Conservation (phyloP, 1,284 basidiomycete species). For the Marasmius sp. region DNA sequence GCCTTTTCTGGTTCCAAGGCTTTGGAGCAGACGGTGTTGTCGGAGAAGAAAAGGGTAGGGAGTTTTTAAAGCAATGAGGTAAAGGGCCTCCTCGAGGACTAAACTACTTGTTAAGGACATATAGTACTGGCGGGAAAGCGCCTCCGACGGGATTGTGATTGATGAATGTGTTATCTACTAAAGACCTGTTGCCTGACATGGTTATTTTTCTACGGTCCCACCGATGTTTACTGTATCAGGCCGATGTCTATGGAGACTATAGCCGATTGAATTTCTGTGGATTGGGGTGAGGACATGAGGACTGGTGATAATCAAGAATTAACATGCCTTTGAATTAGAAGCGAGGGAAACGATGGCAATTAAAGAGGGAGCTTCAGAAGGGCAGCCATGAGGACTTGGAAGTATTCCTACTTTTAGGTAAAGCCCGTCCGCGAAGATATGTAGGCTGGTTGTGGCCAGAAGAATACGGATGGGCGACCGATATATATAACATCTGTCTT, state of each 20-base stretch:
- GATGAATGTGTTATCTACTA: not conserved
- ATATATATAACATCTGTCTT: slow-evolving; percentile 7
- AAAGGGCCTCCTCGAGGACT: not conserved
- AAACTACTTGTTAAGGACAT: not conserved
- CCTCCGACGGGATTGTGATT: not conserved
- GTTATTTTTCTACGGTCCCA: not conserved
- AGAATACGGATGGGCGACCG: not conserved
- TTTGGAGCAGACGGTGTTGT: not conserved
- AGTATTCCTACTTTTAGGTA: slow-evolving; percentile 11
- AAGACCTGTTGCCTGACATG: not conserved
- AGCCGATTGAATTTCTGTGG: not conserved
- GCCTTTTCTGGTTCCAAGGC: not conserved
- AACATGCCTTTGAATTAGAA: not conserved
- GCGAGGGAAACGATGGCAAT: not conserved
- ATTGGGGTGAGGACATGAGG: not conserved
- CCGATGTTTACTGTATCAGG: too few species aligned
- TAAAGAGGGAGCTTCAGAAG: slow-evolving; percentile 3
- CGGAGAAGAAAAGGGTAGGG: not conserved
- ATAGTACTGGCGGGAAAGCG: not conserved
- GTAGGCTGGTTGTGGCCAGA: slow-evolving; percentile 8
- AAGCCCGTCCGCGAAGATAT: slow-evolving; percentile 14
- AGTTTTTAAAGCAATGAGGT: not conserved
- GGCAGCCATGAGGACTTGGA: slow-evolving; percentile 11
- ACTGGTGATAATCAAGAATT: not conserved
- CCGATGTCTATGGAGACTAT: too few species aligned